A percentile compares a stretch with the other conserved stretches of the same genome.
phyloP scores from a whole-genome alignment of 2,329 filamentous ascomycete species.

The Aureobasidium sp. region DNA sequence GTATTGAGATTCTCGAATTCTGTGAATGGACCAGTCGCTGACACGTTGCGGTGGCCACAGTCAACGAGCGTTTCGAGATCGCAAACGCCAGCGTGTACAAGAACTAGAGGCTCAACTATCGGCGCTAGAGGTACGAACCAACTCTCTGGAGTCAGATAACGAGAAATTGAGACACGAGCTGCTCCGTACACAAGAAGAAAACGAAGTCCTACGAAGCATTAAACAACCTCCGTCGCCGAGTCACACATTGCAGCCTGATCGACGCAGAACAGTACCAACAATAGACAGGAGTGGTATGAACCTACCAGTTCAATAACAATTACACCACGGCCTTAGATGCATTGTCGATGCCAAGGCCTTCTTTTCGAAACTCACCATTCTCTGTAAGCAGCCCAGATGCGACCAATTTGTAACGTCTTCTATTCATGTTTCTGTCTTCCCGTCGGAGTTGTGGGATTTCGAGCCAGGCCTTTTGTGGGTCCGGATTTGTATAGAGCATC shows the following conservation, averaged over 20 bases:
- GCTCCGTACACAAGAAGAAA: slow-evolving; percentile 79
- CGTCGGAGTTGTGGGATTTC: neutral
- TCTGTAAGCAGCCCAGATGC: neutral
- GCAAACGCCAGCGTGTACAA: slow-evolving; percentile 90
- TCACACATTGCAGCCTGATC: neutral
- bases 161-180: slow-evolving; percentile 78
- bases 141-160: slow-evolving; percentile 71
- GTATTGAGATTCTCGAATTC: slow-evolving; percentile 25
- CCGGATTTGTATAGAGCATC: no score
- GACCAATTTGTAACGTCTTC: neutral
- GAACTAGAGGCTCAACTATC: slow-evolving; percentile 84
- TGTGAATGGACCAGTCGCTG: neutral
- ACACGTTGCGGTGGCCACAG: slow-evolving; percentile 40
- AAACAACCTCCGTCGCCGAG: neutral
- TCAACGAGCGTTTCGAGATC: slow-evolving; percentile 91
- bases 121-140: slow-evolving; percentile 65
- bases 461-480: neutral
- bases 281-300: neutral
- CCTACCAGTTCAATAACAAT: neutral
- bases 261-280: neutral
- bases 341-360: neutral
- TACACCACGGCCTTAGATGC: neutral
- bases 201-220: slow-evolving; percentile 61
- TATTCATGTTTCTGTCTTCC: neutral
- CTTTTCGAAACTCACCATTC: neutral